A percentile compares a stretch with the other conserved stretches of the same genome.
These are phyloP conservation scores for Pseudotulostoma volvatum DNA, from an alignment of 495 filamentous ascomycete genomes.

Conservation along the genomic window DNA sequence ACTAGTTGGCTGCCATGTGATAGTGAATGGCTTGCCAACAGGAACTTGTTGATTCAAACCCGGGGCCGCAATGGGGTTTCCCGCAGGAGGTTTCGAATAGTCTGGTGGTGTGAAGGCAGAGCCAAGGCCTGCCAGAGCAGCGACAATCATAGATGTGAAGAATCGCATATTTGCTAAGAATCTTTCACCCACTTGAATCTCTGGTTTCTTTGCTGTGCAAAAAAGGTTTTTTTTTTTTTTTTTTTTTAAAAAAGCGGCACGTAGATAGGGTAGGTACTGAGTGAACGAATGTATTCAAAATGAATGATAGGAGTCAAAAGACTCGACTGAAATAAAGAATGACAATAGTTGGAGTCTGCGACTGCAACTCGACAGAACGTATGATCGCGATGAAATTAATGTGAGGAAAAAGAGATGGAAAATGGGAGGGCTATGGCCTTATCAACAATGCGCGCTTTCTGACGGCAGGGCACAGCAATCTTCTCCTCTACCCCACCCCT, in stretches of 20 bases:
- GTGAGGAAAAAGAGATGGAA: not conserved
- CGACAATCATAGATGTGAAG: slow-evolving; percentile 26
- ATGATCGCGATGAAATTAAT: not conserved
- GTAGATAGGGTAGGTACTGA: not conserved
- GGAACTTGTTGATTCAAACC: slow-evolving; percentile 36
- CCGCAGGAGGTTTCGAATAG: slow-evolving; percentile 30
- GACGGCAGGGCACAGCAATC: not conserved
- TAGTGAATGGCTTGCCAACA: slow-evolving; percentile 37
- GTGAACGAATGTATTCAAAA: no score
- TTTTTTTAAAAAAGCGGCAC: not conserved
- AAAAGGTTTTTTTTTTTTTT: not conserved
- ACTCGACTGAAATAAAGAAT: not conserved
- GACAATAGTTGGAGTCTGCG: not conserved
- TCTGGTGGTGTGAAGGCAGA: slow-evolving; percentile 36
- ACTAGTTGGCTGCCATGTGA: slow-evolving; percentile 42
- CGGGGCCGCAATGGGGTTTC: slow-evolving; percentile 42
- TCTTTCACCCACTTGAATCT: no score
- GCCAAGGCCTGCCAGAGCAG: slow-evolving; percentile 33
- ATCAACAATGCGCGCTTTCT: not conserved
- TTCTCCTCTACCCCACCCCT: not conserved
- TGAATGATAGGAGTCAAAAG: not conserved
- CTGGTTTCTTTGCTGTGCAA: no score
- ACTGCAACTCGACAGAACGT: not conserved
- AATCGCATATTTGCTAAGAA: slow-evolving; percentile 33
- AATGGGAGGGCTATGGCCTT: not conserved